These are phyloP conservation scores for Silene vulgaris DNA, from an alignment of 179 eudicot genomes.

Conservation along the genomic window DNA sequence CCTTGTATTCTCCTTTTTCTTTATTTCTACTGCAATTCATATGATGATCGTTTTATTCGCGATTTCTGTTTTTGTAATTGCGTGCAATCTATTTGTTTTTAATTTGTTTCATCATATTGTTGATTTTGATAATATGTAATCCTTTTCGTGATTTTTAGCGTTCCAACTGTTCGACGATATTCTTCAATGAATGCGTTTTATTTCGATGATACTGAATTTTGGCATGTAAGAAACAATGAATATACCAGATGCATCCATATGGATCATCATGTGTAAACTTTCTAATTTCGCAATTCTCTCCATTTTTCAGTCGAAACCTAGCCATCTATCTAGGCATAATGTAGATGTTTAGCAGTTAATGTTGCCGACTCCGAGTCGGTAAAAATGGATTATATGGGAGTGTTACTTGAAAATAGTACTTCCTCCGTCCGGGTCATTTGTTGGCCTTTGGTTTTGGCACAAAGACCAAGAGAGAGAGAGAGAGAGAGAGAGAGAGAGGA, in stretches of 20 bases:
- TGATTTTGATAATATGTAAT: no score
- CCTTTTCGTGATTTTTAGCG: not conserved
- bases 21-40: not conserved
- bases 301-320: no score
- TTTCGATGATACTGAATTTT: not conserved
- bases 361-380: not conserved
- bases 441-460: no score
- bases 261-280: no score
- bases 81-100: not conserved
- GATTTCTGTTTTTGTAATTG: not conserved
- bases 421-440: no score
- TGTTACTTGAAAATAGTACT: no score
- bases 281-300: no score
- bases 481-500: no score
- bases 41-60: not conserved
- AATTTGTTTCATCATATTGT: not conserved
- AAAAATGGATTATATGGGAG: not conserved
- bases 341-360: not conserved
- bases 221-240: not conserved
- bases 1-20: not conserved
- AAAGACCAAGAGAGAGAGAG: no score
- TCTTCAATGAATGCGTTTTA: not conserved
- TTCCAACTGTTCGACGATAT: constrained; percentile 10
- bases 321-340: not conserved
- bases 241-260: not conserved